Base-by-base conservation (phyloP, 1,139 yeast genomes). In the Geotrichum fermentans region DNA sequence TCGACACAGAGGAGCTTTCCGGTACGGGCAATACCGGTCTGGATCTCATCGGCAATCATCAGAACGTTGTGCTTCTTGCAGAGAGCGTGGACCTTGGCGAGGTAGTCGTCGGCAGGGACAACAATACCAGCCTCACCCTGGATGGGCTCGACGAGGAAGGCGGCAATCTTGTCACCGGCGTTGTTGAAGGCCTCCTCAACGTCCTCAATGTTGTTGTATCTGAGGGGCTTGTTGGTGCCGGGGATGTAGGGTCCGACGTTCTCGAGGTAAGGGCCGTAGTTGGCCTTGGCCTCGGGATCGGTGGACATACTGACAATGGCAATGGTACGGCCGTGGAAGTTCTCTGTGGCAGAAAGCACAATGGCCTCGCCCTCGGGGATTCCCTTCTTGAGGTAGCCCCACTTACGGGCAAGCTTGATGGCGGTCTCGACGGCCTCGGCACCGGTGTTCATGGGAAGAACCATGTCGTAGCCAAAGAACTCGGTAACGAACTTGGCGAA, bases 71-170 rank as follows among this genome's bases (percentile, higher is more conserved):
- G 76, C 70, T 88, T 73, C 63, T 79, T 80, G 73, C 97, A 89
- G 55, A 90, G 75, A 52, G 72, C 80, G 59, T 79, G 79, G 32
- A 90, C 96, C 59, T 74, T 72, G 51, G 82, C 70, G 58, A 90
- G 78, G 72, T 90, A 90, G 61, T 79, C 95, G 49, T 69, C 72
- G 56, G 94, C 95, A 49, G 97, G 97, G 24, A 90, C 96, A 34
- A 90, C 95, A 58, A 90, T 90, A 61, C 97, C 98, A 33, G 98
- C 98, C 70, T 90, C 98, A 67, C 98, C 98, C 70, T 90, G 98
- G 63, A 90, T 90, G 55, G 97, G 97, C 71, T 90, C 98, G 59
- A 90, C 79, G 58, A 90, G 73, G 58, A 90, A 80, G 38, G 96
- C 97, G 39, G 96, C 96, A 58, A 90, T 81, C 66, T 82, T 83